Evolutionary conservation across 2,329 filamentous ascomycete species (phyloP).

Genomic region (Diaporthe batatas): DNA sequence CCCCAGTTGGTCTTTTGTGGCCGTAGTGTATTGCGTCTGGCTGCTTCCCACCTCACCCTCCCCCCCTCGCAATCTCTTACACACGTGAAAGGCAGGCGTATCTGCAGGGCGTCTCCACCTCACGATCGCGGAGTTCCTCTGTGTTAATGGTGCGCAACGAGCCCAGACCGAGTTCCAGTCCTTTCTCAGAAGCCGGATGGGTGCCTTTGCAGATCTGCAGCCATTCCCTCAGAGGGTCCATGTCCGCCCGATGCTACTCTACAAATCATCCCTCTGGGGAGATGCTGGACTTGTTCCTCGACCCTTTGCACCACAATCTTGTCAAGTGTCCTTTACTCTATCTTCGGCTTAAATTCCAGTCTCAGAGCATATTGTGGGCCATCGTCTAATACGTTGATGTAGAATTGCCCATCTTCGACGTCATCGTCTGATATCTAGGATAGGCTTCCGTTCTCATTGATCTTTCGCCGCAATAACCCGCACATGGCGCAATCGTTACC

Average conservation of each 20-base stretch:
- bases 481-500: not conserved
- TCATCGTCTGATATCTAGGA: not conserved
- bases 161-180: not conserved
- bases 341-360: not conserved
- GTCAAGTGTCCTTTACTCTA: not conserved
- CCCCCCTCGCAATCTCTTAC: too few relatives aligned
- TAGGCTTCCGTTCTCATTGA: not conserved
- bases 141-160: not conserved
- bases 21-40: not conserved
- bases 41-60: too few relatives aligned
- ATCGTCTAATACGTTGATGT: constrained; percentile 3
- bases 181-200: not conserved
- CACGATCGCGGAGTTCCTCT: not conserved
- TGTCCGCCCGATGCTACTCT: constrained; percentile 1
- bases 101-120: not conserved
- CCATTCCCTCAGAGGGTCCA: constrained; percentile 1
- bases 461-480: not conserved
- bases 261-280: not conserved
- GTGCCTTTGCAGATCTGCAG: not conserved
- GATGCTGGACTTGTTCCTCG: not conserved
- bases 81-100: constrained; percentile 18
- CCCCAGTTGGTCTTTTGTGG: not conserved
- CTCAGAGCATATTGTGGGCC: not conserved
- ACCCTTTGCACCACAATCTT: not conserved
- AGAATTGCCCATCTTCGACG: not conserved